A percentile compares a stretch with the other conserved stretches of the same genome.
These are phyloP conservation scores for Atkinsonella texensis DNA, from an alignment of 2,329 filamentous ascomycete genomes.

Conservation along the genomic window DNA sequence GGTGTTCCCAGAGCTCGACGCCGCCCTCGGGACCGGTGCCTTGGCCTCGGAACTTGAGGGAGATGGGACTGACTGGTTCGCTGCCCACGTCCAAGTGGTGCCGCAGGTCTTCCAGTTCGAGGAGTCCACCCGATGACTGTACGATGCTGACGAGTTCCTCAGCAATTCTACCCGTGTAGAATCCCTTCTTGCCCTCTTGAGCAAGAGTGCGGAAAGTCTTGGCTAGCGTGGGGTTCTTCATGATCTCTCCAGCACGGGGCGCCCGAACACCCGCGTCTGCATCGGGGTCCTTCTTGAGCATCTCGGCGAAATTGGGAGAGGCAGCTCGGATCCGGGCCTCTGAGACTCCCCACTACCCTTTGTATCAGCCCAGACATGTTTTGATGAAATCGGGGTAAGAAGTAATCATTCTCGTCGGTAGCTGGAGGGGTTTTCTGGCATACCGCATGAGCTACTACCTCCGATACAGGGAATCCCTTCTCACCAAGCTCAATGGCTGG, in stretches of 20 bases:
- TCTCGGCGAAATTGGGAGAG: slow-evolving; percentile 76
- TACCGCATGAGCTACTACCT: slow-evolving; percentile 59
- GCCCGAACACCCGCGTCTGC: slow-evolving; percentile 59
- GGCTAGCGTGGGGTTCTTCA: slow-evolving; percentile 74
- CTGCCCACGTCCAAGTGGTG: slow-evolving; percentile 57
- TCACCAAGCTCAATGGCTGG: slow-evolving; percentile 82
- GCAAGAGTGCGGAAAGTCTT: slow-evolving; percentile 71
- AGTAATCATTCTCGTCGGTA: no score
- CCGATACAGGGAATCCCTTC: slow-evolving; percentile 79
- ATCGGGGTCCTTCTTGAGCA: slow-evolving; percentile 66
- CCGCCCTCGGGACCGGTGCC: slow-evolving; percentile 31
- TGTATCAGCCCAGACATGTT: neutral
- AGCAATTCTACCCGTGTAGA: slow-evolving; percentile 78
- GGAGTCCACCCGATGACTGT: slow-evolving; percentile 59
- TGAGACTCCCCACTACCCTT: slow-evolving; percentile 53
- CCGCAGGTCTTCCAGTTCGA: slow-evolving; percentile 69
- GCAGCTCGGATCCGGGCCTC: slow-evolving; percentile 55
- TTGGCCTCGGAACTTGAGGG: slow-evolving; percentile 63
- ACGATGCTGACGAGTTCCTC: slow-evolving; percentile 71
- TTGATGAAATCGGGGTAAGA: neutral
- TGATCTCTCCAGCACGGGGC: slow-evolving; percentile 71
- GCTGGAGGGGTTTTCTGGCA: slow-evolving; percentile 19
- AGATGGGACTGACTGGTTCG: slow-evolving; percentile 77
- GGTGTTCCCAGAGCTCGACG: slow-evolving; percentile 89
- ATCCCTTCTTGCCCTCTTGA: slow-evolving; percentile 73